phyloP scores from a whole-genome alignment of 768 basidiomycete genomes.

The Russula brevipes region DNA sequence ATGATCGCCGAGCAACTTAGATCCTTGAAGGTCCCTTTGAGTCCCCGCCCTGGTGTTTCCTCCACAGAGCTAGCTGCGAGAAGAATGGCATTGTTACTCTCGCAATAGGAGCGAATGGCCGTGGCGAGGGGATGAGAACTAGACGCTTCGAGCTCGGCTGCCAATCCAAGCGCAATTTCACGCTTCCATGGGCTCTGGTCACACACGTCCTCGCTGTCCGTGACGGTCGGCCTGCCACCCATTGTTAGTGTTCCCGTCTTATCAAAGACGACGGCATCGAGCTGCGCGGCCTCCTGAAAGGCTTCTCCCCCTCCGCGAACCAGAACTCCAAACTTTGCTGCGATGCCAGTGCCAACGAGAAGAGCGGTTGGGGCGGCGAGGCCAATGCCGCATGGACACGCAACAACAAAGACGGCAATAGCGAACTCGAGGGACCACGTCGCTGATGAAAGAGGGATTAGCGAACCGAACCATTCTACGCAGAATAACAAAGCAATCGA shows the following conservation, averaged over 20 bases:
- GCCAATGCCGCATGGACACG: constrained; percentile 84
- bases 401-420: constrained; percentile 76
- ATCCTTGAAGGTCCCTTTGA: constrained; percentile 45
- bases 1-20: constrained; percentile 47
- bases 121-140: constrained; percentile 62
- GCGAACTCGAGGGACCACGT: constrained; percentile 79
- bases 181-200: constrained; percentile 31
- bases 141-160: constrained; percentile 49
- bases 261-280: constrained; percentile 74
- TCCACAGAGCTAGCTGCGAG: constrained; percentile 38
- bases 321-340: constrained; percentile 73
- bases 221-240: constrained; percentile 59
- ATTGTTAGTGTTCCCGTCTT: constrained; percentile 83
- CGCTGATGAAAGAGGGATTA: constrained; percentile 33
- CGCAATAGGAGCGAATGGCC: constrained; percentile 52
- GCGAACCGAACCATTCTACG: not conserved
- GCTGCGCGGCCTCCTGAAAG: constrained; percentile 72
- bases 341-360: constrained; percentile 75
- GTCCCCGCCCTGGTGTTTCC: constrained; percentile 64
- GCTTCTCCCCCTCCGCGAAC: constrained; percentile 87
- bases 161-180: constrained; percentile 46
- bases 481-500: not conserved
- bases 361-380: constrained; percentile 84
- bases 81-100: constrained; percentile 31
- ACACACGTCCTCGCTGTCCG: constrained; percentile 40